These are phyloP conservation scores for Trichosporon coremiiforme DNA, from an alignment of 1,284 basidiomycete genomes.

Conservation along the genomic window DNA sequence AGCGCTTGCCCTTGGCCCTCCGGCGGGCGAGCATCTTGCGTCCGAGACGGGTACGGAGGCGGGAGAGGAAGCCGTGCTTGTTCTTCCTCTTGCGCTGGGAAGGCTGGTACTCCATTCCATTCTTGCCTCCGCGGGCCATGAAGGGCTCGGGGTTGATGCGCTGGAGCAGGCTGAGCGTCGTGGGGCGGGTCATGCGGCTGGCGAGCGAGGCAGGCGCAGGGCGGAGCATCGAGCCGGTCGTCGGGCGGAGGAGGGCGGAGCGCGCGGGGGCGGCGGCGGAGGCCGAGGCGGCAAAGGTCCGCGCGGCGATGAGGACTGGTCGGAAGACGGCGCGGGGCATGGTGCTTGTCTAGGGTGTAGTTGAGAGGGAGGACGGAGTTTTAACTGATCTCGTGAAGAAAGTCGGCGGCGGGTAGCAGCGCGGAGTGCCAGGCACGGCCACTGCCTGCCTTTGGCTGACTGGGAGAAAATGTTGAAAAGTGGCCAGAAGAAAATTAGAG, in stretches of 20 bases:
- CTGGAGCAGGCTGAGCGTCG: constrained; percentile 24
- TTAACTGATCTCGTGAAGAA: constrained; percentile 22
- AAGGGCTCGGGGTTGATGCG: constrained; percentile 22
- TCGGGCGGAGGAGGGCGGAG: not conserved
- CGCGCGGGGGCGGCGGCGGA: not conserved
- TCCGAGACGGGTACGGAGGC: constrained; percentile 55
- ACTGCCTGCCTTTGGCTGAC: too few species aligned
- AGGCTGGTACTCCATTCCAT: constrained; percentile 81
- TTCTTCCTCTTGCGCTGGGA: constrained; percentile 84
- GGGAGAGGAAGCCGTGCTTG: constrained; percentile 80
- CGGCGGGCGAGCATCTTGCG: constrained; percentile 63
- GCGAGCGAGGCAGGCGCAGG: constrained; percentile 20
- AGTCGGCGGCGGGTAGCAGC: constrained; percentile 4
- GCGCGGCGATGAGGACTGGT: constrained; percentile 17
- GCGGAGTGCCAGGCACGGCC: not conserved
- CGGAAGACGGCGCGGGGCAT: constrained; percentile 28
- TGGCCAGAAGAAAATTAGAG: constrained; percentile 16
- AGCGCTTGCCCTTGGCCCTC: constrained; percentile 64
- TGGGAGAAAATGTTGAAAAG: constrained; percentile 32
- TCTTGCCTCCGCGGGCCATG: constrained; percentile 42
- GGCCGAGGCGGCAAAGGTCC: constrained; percentile 19
- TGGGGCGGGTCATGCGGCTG: constrained; percentile 22
- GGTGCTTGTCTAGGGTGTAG: not conserved
- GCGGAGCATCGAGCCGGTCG: too few species aligned
- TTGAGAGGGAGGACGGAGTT: not conserved